Conservation (phyloP, 1,139 yeast genomes). For the Geotrichum siamense region DNA sequence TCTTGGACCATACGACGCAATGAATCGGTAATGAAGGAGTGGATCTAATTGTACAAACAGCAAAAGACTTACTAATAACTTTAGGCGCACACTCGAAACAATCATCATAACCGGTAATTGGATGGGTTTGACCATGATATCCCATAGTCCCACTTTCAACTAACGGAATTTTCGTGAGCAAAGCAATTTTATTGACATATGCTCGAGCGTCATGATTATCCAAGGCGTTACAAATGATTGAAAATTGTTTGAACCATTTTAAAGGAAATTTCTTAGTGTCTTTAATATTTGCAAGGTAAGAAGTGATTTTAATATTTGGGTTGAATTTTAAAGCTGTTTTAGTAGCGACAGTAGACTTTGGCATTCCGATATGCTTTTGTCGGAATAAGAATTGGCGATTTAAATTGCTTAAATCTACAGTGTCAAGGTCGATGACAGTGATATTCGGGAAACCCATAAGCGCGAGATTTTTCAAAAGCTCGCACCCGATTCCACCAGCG, state of each 20-base stretch:
- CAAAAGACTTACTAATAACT: constrained; percentile 82
- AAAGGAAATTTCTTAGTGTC: constrained; percentile 65
- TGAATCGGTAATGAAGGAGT: constrained; percentile 96
- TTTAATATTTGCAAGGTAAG: constrained; percentile 87
- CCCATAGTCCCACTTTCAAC: constrained; percentile 97
- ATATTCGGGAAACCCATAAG: constrained; percentile 82
- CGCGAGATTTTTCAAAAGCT: constrained; percentile 75
- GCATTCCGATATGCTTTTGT: constrained; percentile 75
- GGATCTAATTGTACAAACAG: constrained; percentile 93
- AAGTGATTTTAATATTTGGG: constrained; percentile 59
- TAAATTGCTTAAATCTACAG: constrained; percentile 83
- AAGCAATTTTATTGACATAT: constrained; percentile 77
- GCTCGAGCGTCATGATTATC: constrained; percentile 91
- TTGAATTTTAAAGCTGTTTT: constrained; percentile 76
- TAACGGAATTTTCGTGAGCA: constrained; percentile 65
- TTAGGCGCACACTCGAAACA: constrained; percentile 90
- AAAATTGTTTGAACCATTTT: constrained; percentile 75
- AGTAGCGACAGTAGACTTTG: constrained; percentile 74
- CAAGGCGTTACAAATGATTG: constrained; percentile 78
- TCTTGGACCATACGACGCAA: constrained; percentile 96
- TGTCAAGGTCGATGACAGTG: constrained; percentile 88
- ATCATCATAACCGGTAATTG: constrained; percentile 79
- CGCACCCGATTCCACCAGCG: constrained; percentile 99
- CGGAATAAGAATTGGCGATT: constrained; percentile 90
- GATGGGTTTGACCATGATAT: constrained; percentile 86